Base-by-base conservation (phyloP, 495 filamentous ascomycete genomes). In the Xylaria grammica region DNA sequence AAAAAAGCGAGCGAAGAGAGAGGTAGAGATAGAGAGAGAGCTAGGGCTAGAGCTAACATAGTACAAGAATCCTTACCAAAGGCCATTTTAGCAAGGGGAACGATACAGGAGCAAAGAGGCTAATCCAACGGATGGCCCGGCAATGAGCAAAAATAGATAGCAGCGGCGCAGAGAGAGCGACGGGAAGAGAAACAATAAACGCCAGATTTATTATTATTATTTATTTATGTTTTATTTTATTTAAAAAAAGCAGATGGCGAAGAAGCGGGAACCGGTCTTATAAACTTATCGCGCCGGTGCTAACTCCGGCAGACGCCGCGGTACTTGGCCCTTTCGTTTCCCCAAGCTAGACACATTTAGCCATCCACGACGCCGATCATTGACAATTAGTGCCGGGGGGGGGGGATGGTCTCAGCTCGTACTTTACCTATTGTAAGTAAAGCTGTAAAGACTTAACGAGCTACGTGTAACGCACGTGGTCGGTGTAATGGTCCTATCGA, bases 311-410 rank as follows among this genome's bases (percentile, higher is more conserved):
- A 36, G 32, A 36, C 5, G 32, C 32, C 32, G 32, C 32, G 32
- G 5, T 20, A n/a, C 52, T 29, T 29, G 22, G 26, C 11, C 54
- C n/a, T 44, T 58, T 58, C 32, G 38, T 11, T 3, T 8, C 54
- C n/a, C 26, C 27, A 45, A 20, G 24, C 56, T 59, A 59, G 44
- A 20, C 56, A 40, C 56, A 44, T 24, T 59, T 59, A 27, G 54
- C 34, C 20, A 9, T 27, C n/a, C 9, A 32, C 22, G 27, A 59
- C 42, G 56, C 42, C 19, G 56, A 59, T 59, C 56, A 20, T 24
- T 36, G n/a, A 40, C 9, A 24, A 40, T 56, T n/a, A n/a, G n/a
- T n/a, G n/a, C n/a, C n/a, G n/a, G n/a, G n/a, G n/a, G n/a, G 32
- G 53, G 53, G 53, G 17, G 26, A 42, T 42, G 20, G 51, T 20